Percentiles rank a stretch among this genome's conserved stretches.
Evolutionary conservation across 2,329 filamentous ascomycete genomes (phyloP).

Genomic region (Didymella lethalis): DNA sequence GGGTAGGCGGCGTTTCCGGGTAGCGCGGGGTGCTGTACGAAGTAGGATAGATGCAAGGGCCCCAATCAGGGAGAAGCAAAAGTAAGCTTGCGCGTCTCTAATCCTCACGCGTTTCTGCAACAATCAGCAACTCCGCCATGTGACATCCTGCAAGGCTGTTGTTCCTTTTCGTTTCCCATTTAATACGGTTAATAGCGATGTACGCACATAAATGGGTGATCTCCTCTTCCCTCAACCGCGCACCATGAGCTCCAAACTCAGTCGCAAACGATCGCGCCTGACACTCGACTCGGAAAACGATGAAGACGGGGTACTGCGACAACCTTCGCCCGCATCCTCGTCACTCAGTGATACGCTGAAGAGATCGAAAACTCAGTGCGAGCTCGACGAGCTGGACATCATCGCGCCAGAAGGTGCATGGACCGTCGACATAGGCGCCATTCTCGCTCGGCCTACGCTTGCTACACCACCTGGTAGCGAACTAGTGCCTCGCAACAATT

Average conservation of each 20-base stretch:
- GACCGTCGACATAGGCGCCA: slow-evolving; percentile 43
- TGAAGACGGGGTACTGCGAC: slow-evolving; percentile 26
- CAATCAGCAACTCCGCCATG: slow-evolving; percentile 27
- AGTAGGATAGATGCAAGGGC: not conserved
- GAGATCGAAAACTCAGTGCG: slow-evolving; percentile 46
- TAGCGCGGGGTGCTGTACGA: slow-evolving; percentile 16
- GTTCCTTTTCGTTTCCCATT: slow-evolving; percentile 13
- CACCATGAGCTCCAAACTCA: slow-evolving; percentile 40
- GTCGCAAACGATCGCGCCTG: slow-evolving; percentile 47
- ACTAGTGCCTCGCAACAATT: slow-evolving; percentile 40
- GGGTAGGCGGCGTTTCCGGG: slow-evolving; percentile 23
- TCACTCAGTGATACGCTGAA: slow-evolving; percentile 41
- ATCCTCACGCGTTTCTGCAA: slow-evolving; percentile 32
- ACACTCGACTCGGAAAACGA: slow-evolving; percentile 39
- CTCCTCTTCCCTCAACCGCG: slow-evolving; percentile 26
- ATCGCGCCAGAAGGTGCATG: slow-evolving; percentile 41
- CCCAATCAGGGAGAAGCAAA: slow-evolving; percentile 17
- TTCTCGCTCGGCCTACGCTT: slow-evolving; percentile 41
- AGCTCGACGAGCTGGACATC: slow-evolving; percentile 47
- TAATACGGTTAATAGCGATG: slow-evolving; percentile 10
- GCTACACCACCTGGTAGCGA: slow-evolving; percentile 24
- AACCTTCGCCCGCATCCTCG: slow-evolving; percentile 33
- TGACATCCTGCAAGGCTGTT: slow-evolving; percentile 7
- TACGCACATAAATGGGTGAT: slow-evolving; percentile 29
- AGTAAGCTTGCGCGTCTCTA: slow-evolving; percentile 13